Base-by-base conservation (phyloP, 495 filamentous ascomycete genomes). In the Aspergillus bridgeri region DNA sequence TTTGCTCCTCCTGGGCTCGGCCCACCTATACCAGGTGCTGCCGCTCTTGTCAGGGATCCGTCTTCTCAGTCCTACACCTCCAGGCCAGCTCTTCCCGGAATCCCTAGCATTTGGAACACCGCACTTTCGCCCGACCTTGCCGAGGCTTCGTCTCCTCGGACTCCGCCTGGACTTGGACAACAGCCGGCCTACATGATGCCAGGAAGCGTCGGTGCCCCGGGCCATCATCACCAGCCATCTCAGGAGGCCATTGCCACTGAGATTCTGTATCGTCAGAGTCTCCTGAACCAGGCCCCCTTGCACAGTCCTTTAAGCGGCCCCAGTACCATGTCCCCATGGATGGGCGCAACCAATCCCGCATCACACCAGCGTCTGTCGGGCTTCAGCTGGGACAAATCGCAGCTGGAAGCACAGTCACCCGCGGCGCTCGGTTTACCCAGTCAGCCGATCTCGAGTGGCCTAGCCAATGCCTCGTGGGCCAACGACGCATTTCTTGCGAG, bases 21-120 rank as follows among this genome's bases (percentile, higher is more conserved):
- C 0, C 67, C 65, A 7, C 72, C 72, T 15, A 59, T 62, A 46
- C 48, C 61, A 22, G 65, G 59, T 20, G 45, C 70, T 15, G 62
- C 64, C 15, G 21, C 66, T 47, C 57, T 72, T 18, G 49, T 25
- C 49, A 66, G 63, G 22, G 51, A 60, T 24, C 62, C 73, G 7
- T 64, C 63, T 8, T 61, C 72, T 20, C 74, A 72, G 48, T 69
- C 69, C 17, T 79, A 72, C 53, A 69, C 69, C 1, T 69, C 75
- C 1, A 57, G 69, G 6, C 66, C 69, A 17, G 27, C 69, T 9
- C 66, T 79, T 18, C 71, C 72, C 50, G 65, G 64, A n/a, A 61
- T 77, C 13, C 72, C 72, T 8, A 81, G 74, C 53, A 81, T 82
- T 48, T 79, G 73, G 75, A 81, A 76, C 51, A 75, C 75, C 0